Evolutionary conservation across 257 asterid genomes (phyloP), one percentile per base, ranked within the genome.

Genomic region (Capsicum rhomboideum): DNA sequence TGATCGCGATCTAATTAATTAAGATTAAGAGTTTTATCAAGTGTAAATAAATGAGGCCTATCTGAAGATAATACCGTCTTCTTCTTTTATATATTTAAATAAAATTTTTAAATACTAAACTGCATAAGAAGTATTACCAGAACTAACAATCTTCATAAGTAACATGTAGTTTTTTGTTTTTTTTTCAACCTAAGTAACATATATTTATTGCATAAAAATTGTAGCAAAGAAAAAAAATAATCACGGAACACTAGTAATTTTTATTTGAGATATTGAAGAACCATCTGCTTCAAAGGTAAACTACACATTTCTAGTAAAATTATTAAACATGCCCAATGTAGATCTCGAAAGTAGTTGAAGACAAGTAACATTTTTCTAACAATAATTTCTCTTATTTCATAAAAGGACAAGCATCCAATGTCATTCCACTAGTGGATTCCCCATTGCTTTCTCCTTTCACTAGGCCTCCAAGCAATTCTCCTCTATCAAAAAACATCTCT

Each of bases 401-500:
- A 86, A 92, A 75, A 28, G 92, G 97, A 85, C 95, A 91, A 58
- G 90, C 44, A 23, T 17, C 31, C 79, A 28, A 2, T 16, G 40
- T 34, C 40, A 34, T 34, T 5, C 40, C 40, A 34, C 40, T 34
- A 2, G 69, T 63, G 1, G 68, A 37, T 72, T 49, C 84, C 21
- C 83, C 87, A 12, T 83, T 55, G 11, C 10, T 34, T 11, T 74
- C 59, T 7, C 92, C 94, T 89, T 92, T 92, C 31, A 89, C 80
- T 42, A 93, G 93, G 18, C 83, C 91, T 80, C 89, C 92, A 3
- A 91, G 91, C 78, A 93, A 69, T 29, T 93, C 94, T 59, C 95
- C 95, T 6, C 93, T 90, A 42, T 93, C 93, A 17, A 86, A 90
- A 42, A 90, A 90, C 69, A 91, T 86, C 86, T 93, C 91, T 37